A percentile compares a stretch with the other conserved stretches of the same genome.
Evolutionary conservation across 306 rosid species (phyloP).

Genomic region (Castanea sativa): DNA sequence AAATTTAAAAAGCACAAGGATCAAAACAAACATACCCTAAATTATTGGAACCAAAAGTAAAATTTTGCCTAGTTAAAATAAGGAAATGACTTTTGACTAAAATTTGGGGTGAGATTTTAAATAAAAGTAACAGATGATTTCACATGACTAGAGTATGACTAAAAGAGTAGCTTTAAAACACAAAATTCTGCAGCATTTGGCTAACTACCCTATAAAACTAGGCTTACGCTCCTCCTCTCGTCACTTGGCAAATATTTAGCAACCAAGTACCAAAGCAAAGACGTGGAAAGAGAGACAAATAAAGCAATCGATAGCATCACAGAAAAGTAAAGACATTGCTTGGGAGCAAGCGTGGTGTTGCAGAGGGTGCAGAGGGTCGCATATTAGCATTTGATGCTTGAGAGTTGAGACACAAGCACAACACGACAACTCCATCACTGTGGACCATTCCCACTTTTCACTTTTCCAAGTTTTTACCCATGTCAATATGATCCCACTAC

Average conservation of each 20-base stretch:
- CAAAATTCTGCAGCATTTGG: no score
- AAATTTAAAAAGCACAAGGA: no score
- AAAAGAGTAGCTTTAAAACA: no score
- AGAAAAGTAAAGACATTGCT: slow-evolving; percentile 35
- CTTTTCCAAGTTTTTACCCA: slow-evolving; percentile 4
- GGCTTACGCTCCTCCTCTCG: slow-evolving; percentile 12
- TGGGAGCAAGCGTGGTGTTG: slow-evolving; percentile 41
- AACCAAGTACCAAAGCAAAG: slow-evolving; percentile 31
- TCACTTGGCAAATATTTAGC: neutral
- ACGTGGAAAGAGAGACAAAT: slow-evolving; percentile 37
- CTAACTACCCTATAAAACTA: no score
- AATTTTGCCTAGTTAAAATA: no score
- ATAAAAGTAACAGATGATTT: no score
- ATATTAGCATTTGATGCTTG: slow-evolving; percentile 6
- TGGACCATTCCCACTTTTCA: slow-evolving; percentile 30
- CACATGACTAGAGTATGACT: no score
- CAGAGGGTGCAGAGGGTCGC: slow-evolving; percentile 32
- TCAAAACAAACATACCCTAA: no score
- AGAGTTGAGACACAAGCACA: neutral
- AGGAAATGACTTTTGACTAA: no score
- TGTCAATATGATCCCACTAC: no score
- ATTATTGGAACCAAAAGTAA: no score
- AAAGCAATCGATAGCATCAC: slow-evolving; percentile 47
- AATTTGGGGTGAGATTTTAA: no score
- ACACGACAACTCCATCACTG: slow-evolving; percentile 32